Evolutionary conservation across 2,329 filamentous ascomycete genomes (phyloP).

Genomic region (Ophiostoma novo-ulmi): DNA sequence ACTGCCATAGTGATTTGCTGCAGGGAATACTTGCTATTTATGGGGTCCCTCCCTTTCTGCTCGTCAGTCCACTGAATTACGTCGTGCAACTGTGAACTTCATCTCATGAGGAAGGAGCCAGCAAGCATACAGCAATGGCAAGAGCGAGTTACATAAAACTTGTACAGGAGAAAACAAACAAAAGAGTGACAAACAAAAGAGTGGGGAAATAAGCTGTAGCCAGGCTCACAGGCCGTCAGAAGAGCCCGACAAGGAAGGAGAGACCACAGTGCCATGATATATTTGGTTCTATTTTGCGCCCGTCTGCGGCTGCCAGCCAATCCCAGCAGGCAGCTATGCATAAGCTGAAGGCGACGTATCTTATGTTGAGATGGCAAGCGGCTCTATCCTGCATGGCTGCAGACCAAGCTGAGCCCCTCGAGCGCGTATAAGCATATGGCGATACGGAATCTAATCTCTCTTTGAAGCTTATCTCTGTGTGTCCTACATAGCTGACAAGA

Average conservation of each 20-base stretch:
- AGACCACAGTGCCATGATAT: background rate
- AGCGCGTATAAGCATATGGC: background rate
- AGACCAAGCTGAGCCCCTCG: background rate
- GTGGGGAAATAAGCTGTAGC: background rate
- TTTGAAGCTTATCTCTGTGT: background rate
- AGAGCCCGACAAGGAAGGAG: background rate
- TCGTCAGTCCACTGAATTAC: background rate
- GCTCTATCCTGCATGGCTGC: background rate
- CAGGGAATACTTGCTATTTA: background rate
- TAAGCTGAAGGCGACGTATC: background rate
- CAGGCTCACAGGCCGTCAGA: background rate
- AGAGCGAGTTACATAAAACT: background rate
- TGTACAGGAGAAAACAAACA: background rate
- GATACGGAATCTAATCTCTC: background rate
- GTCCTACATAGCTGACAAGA: background rate
- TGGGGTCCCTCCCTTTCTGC: background rate
- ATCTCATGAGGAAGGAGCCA: background rate
- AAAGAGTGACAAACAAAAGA: background rate
- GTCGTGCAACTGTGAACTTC: background rate
- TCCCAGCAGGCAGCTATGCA: background rate
- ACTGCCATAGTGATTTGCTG: background rate
- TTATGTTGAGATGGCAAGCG: background rate
- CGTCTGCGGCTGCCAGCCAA: background rate
- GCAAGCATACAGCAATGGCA: background rate
- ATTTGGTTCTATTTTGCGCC: constrained; percentile 11